Evolutionary conservation across 345 rosid species (phyloP).

Genomic region (Pugionium cornutum): DNA sequence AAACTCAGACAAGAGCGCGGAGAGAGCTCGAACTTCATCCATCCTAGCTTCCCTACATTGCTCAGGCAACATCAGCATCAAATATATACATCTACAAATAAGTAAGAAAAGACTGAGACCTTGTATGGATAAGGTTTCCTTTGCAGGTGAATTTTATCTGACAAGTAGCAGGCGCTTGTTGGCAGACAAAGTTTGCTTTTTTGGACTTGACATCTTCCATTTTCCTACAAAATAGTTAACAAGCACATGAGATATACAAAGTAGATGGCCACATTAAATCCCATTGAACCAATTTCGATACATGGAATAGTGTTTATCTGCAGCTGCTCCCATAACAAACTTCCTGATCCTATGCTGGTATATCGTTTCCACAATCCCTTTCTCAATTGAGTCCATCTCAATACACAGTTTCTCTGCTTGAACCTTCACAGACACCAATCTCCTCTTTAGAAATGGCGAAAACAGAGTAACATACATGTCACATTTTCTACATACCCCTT

Average conservation of each 20-base stretch:
- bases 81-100: neutral
- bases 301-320: slow-evolving; percentile 57
- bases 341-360: slow-evolving; percentile 51
- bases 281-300: neutral
- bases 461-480: neutral
- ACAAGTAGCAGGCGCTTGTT: slow-evolving; percentile 64
- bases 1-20: slow-evolving; percentile 44
- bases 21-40: slow-evolving; percentile 39
- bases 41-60: slow-evolving; percentile 46
- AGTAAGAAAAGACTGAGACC: slow-evolving; percentile 42
- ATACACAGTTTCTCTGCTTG: slow-evolving; percentile 55
- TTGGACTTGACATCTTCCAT: slow-evolving; percentile 63
- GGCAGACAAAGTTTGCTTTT: slow-evolving; percentile 59
- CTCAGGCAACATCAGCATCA: slow-evolving; percentile 11
- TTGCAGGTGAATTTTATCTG: slow-evolving; percentile 70
- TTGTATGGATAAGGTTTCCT: slow-evolving; percentile 55
- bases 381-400: slow-evolving; percentile 56
- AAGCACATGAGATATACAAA: too few species aligned
- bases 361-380: slow-evolving; percentile 66
- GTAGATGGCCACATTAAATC: slow-evolving; percentile 2
- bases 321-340: slow-evolving; percentile 90
- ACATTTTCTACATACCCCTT: slow-evolving; percentile 55
- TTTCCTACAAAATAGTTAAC: slow-evolving; percentile 47
- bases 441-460: slow-evolving; percentile 1
- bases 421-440: slow-evolving; percentile 45